phyloP scores from a whole-genome alignment of 2,329 filamentous ascomycete genomes.

The Gaeumannomyces sp. region DNA sequence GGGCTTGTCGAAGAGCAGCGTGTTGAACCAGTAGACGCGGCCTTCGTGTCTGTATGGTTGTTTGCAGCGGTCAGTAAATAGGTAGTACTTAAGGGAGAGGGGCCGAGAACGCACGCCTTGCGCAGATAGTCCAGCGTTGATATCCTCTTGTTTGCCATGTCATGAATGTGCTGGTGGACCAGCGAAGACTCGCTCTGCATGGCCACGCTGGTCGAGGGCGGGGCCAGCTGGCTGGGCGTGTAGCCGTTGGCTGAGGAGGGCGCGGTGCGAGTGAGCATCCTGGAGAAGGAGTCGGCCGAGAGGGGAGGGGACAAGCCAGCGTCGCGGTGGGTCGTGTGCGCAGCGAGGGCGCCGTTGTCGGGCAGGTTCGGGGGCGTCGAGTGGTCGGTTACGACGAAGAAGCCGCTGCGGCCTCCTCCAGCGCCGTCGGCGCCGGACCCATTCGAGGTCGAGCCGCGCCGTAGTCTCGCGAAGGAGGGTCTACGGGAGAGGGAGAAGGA shows the following conservation, averaged over 20 bases:
- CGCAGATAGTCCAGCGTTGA: conserved; percentile 88
- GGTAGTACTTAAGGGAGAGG: not conserved
- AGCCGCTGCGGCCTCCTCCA: conserved; percentile 17
- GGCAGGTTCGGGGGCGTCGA: conserved; percentile 46
- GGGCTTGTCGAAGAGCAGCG: conserved; percentile 78
- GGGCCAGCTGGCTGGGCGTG: conserved; percentile 23
- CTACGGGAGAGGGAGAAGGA: conserved; percentile 53
- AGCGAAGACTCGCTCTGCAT: conserved; percentile 39
- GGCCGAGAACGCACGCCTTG: conserved; percentile 63
- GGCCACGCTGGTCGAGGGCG: conserved; percentile 19
- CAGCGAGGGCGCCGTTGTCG: conserved; percentile 35
- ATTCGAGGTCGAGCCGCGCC: conserved; percentile 33
- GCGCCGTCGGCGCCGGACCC: conserved; percentile 13
- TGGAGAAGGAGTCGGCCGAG: conserved; percentile 32
- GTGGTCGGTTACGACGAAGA: conserved; percentile 37
- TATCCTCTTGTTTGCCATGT: conserved; percentile 85
- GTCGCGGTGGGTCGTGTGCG: conserved; percentile 11
- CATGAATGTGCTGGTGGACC: conserved; percentile 65
- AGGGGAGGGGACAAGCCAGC: conserved; percentile 26
- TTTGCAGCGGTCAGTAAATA: not conserved
- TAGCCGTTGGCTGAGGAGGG: conserved; percentile 27
- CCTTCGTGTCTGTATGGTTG: conserved; percentile 70
- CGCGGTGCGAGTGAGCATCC: conserved; percentile 38
- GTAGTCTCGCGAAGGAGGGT: conserved; percentile 40
- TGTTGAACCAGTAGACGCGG: conserved; percentile 97